phyloP scores from a whole-genome alignment of 306 rosid genomes.

The Cucumis melo region DNA sequence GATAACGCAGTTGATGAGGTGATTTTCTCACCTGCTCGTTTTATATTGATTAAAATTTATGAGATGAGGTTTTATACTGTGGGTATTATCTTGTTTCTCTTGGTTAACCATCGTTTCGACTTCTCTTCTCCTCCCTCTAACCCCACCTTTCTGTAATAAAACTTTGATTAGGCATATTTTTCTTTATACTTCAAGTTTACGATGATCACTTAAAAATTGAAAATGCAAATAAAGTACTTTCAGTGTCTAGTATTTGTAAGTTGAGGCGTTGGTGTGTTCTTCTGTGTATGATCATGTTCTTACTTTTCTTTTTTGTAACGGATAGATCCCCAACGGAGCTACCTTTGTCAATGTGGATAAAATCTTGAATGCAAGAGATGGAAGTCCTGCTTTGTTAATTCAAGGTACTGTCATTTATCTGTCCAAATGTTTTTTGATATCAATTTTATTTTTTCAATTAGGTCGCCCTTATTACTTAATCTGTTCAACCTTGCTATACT shows the following conservation, averaged over 20 bases:
- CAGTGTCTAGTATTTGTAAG: background rate
- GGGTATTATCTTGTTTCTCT: background rate
- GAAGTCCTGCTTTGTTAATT: conserved; percentile 70
- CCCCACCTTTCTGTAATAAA: background rate
- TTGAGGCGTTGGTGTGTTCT: background rate
- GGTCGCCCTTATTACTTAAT: background rate
- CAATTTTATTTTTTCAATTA: background rate
- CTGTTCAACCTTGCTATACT: background rate
- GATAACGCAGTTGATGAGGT: conserved; percentile 98
- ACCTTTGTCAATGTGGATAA: conserved; percentile 77
- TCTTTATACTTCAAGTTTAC: background rate
- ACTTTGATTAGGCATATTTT: background rate
- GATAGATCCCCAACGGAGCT: conserved; percentile 90
- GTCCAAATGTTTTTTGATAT: conserved; percentile 6
- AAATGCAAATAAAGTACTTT: background rate
- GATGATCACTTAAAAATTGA: background rate
- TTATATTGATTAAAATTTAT: background rate
- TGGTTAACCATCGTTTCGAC: background rate
- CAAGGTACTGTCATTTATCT: conserved; percentile 44
- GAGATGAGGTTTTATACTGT: background rate
- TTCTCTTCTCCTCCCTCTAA: background rate
- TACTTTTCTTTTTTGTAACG: conserved; percentile 19
- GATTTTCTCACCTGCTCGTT: background rate
- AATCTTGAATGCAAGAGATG: conserved; percentile 68
- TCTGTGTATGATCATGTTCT: conserved; percentile 14